phyloP scores from a whole-genome alignment of 148 eudicot species.

The Fagopyrum esculentum region DNA sequence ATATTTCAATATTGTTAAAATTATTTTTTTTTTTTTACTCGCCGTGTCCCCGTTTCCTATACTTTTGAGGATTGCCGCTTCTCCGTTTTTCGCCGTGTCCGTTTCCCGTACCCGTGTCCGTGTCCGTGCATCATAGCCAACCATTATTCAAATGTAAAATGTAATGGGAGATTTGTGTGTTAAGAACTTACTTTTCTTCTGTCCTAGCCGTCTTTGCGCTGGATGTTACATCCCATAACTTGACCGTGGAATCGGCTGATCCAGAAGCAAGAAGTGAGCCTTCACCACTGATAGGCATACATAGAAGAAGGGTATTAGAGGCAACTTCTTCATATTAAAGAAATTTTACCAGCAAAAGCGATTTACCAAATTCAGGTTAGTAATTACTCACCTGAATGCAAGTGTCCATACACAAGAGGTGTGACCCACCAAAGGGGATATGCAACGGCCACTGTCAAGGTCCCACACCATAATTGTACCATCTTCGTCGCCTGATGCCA shows the following conservation, averaged over 20 bases:
- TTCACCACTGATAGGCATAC: slow-evolving; percentile 58
- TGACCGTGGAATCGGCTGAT: slow-evolving; percentile 95
- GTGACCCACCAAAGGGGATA: slow-evolving; percentile 89
- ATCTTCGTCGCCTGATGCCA: slow-evolving; percentile 99
- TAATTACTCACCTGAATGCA: slow-evolving; percentile 56
- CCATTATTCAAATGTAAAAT: neutral
- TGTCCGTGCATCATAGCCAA: too few relatives aligned
- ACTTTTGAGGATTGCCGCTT: too few relatives aligned
- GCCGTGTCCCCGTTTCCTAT: too few relatives aligned
- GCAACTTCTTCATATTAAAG: neutral
- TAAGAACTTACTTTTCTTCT: slow-evolving; percentile 68
- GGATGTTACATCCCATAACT: slow-evolving; percentile 87
- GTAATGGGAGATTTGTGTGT: neutral
- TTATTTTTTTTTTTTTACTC: too few relatives aligned
- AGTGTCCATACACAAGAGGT: slow-evolving; percentile 93
- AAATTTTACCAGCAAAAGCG: neutral
- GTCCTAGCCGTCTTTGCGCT: slow-evolving; percentile 51
- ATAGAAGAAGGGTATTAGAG: neutral
- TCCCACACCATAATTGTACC: slow-evolving; percentile 99
- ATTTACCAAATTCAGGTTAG: slow-evolving; percentile 4
- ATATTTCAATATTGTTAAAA: too few relatives aligned
- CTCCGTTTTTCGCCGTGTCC: too few relatives aligned
- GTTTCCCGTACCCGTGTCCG: too few relatives aligned
- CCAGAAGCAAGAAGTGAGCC: slow-evolving; percentile 99
- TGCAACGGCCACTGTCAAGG: slow-evolving; percentile 83